phyloP scores from a whole-genome alignment of 1,284 basidiomycete genomes.

The Cutaneotrichosporon spelunceum region DNA sequence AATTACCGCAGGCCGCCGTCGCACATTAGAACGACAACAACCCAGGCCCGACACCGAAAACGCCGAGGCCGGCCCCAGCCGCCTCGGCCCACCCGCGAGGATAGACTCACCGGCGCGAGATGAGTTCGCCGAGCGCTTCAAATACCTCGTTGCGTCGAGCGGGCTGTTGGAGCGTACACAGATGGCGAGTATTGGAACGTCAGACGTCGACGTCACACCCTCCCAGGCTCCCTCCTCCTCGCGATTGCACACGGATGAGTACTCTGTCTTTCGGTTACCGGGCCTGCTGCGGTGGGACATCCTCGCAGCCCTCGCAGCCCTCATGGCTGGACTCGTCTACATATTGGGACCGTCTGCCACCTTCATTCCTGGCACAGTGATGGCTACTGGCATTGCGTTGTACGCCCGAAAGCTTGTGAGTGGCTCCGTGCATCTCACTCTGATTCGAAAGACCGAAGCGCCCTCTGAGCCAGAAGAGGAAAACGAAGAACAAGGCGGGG shows the following conservation, averaged over 20 bases:
- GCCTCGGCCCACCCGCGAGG: neutral
- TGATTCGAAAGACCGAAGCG: neutral
- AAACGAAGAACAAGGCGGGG: neutral
- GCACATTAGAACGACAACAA: neutral
- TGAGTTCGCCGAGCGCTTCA: conserved; percentile 43
- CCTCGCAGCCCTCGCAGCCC: neutral
- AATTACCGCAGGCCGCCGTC: neutral
- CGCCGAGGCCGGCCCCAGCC: conserved; percentile 3
- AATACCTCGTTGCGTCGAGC: conserved; percentile 43
- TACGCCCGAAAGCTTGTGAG: neutral
- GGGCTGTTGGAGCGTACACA: conserved; percentile 39
- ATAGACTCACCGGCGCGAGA: conserved; percentile 9
- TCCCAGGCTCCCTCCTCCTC: neutral
- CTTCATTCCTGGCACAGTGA: neutral
- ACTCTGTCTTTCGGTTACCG: neutral
- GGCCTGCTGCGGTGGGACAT: conserved; percentile 11
- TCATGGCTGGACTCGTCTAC: conserved; percentile 3
- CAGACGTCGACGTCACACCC: conserved; percentile 4
- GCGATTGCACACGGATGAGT: neutral
- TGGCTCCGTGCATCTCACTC: neutral
- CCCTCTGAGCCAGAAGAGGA: neutral
- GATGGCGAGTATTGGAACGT: neutral
- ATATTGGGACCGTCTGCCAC: neutral
- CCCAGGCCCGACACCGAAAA: neutral
- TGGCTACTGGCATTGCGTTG: neutral